Evolutionary conservation across 805 yeast species (phyloP), one percentile per base, ranked within the genome.

Genomic region (Spathaspora boniae): DNA sequence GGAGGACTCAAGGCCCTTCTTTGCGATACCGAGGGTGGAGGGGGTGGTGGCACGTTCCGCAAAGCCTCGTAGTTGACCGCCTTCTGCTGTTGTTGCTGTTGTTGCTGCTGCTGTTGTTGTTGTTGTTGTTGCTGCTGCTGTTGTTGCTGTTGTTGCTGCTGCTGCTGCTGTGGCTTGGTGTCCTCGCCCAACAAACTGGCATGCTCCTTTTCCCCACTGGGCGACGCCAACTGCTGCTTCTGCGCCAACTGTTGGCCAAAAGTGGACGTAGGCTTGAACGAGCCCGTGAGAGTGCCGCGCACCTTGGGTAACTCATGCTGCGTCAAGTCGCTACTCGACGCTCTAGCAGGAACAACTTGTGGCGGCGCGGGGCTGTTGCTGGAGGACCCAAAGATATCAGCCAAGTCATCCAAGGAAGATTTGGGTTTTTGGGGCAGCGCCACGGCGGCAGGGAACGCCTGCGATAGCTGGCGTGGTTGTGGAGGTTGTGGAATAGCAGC

Each of bases 201-300:
- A 11, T 52, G 45, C 16, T 42, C 45, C 7, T 39, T 40, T 23
- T 52, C 58, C 21, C 42, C 51, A 6, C 31, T 37, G 17, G 46
- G 45, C 2, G 41, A 29, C 9, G 37, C 7, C 3, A 38, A 31
- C 2, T 40, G 43, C 26, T 53, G 57, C 29, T 59, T 56, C 5
- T 54, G 50, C 36, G 71, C 51, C 35, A 89, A 69, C 23, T 73
- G 72, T 60, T 84, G 95, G 21, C 98, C 98, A 67, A 89, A 91
- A 8, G 74, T 62, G 0, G 96, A 87, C 12, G 88, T 72, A 23
- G 97, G 97, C 36, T 76, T 82, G 61, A 89, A 91, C 41, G 72
- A 50, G 45, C 56, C 52, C 42, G 67, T 43, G 52, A 65, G 48
- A 14, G 47, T 51, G 16, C 47, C 50, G 29, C 68, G 58, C 9